These are phyloP conservation scores for Madurella fahalii DNA, from an alignment of 2,329 filamentous ascomycete species.

Conservation along the genomic window DNA sequence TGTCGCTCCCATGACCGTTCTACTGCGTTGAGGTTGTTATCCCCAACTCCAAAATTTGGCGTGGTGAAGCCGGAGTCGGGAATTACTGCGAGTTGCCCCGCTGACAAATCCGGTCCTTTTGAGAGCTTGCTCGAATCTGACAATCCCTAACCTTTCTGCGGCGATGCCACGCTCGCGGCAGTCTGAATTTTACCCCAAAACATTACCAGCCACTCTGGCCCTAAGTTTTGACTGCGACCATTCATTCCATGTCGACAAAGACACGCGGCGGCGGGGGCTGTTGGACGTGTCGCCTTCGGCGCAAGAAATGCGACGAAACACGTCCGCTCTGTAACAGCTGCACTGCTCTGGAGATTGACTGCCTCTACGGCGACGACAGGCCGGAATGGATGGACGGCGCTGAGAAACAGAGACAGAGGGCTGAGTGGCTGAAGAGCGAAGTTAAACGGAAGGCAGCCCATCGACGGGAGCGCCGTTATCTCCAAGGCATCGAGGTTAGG, in stretches of 20 bases:
- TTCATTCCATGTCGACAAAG: constrained; percentile 24
- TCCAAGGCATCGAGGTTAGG: constrained; percentile 37
- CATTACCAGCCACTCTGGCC: neutral
- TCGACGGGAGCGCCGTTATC: constrained; percentile 47
- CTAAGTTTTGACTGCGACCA: neutral
- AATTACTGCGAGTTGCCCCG: neutral
- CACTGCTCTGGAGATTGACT: constrained; percentile 51
- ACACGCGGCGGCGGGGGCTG: constrained; percentile 47
- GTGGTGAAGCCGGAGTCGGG: too few species aligned
- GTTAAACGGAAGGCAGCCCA: constrained; percentile 51
- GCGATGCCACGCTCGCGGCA: too few species aligned
- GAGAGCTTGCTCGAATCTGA: too few species aligned
- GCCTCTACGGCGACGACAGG: constrained; percentile 49
- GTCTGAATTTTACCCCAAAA: too few species aligned
- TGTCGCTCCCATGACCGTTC: too few species aligned
- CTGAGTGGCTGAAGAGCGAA: constrained; percentile 51
- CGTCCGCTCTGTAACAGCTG: constrained; percentile 51
- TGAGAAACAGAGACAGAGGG: constrained; percentile 46
- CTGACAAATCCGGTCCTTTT: constrained; percentile 1
- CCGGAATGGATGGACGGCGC: constrained; percentile 57
- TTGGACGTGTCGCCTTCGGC: constrained; percentile 58
- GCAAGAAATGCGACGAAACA: constrained; percentile 58
- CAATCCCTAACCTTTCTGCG: too few species aligned
- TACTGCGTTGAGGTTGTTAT: too few species aligned
- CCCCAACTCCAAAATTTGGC: too few species aligned